Conservation (phyloP, 768 basidiomycete species). For the Tremella mesenterica region DNA sequence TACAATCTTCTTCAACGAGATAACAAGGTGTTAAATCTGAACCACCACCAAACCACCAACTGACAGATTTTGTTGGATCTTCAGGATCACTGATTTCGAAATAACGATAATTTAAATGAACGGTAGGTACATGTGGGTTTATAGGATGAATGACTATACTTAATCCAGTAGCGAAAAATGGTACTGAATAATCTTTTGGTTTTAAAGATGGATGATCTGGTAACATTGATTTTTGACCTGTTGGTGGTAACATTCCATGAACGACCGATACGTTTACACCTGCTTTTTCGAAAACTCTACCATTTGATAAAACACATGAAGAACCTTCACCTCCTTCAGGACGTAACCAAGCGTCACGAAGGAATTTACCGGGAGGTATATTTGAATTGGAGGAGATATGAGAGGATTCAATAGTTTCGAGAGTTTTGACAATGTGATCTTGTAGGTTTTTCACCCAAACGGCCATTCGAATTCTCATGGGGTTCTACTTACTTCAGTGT, state of each 20-base stretch:
- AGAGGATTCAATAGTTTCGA: constrained; percentile 70
- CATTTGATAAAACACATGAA: constrained; percentile 64
- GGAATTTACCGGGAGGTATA: constrained; percentile 50
- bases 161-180: constrained; percentile 88
- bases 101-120: constrained; percentile 94
- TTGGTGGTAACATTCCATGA: constrained; percentile 74
- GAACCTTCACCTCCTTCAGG: constrained; percentile 61
- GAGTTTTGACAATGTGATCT: constrained; percentile 61
- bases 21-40: constrained; percentile 90
- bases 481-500: constrained; percentile 24
- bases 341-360: constrained; percentile 64
- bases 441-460: constrained; percentile 69
- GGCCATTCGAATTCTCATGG: constrained; percentile 71
- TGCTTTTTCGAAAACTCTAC: constrained; percentile 77
- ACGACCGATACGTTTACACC: constrained; percentile 93
- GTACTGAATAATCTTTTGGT: constrained; percentile 51
- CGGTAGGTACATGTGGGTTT: constrained; percentile 87
- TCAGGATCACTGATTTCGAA: constrained; percentile 67
- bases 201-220: constrained; percentile 65
- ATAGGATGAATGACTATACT: constrained; percentile 88
- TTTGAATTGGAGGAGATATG: constrained; percentile 17
- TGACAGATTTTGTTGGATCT: constrained; percentile 47
- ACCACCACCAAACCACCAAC: constrained; percentile 99
- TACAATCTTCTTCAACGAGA: constrained; percentile 75
- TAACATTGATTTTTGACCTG: constrained; percentile 88